Evolutionary conservation across 2,329 filamentous ascomycete species (phyloP).

Genomic region (Alternaria postmessia): DNA sequence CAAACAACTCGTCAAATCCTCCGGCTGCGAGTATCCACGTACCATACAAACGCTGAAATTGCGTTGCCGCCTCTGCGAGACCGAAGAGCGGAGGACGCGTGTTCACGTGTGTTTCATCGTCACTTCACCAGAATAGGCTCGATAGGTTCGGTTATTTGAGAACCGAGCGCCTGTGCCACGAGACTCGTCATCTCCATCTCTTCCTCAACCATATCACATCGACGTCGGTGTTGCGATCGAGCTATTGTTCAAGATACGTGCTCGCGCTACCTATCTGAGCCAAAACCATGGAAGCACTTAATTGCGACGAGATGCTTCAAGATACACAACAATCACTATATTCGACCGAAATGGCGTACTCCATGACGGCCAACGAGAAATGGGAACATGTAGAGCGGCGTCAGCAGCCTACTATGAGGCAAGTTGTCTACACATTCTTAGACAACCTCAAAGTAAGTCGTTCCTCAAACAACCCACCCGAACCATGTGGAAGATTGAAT

Average conservation of each 20-base stretch:
- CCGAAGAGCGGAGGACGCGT: slow-evolving; percentile 5
- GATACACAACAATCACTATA: neutral
- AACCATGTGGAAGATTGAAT: neutral
- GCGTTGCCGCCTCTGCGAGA: neutral
- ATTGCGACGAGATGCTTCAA: neutral
- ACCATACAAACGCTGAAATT: neutral
- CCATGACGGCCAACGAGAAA: neutral
- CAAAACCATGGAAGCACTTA: neutral
- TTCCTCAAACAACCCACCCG: neutral
- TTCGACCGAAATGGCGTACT: neutral
- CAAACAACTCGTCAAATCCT: slow-evolving; percentile 8
- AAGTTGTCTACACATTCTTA: slow-evolving; percentile 28
- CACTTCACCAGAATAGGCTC: slow-evolving; percentile 8
- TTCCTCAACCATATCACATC: neutral
- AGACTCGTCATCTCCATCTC: neutral
- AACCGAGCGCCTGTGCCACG: slow-evolving; percentile 4
- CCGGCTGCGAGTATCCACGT: neutral
- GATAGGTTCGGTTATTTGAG: slow-evolving; percentile 6
- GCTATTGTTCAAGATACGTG: neutral
- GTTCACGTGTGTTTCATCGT: slow-evolving; percentile 16
- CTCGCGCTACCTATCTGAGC: neutral
- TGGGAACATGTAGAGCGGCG: neutral
- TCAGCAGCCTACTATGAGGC: slow-evolving; percentile 2
- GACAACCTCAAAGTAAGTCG: slow-evolving; percentile 29
- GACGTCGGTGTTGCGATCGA: neutral